Evolutionary conservation across 2,329 filamentous ascomycete genomes (phyloP), one percentile per base, ranked within the genome.

Genomic region (Tolypocladium ophioglossoides): DNA sequence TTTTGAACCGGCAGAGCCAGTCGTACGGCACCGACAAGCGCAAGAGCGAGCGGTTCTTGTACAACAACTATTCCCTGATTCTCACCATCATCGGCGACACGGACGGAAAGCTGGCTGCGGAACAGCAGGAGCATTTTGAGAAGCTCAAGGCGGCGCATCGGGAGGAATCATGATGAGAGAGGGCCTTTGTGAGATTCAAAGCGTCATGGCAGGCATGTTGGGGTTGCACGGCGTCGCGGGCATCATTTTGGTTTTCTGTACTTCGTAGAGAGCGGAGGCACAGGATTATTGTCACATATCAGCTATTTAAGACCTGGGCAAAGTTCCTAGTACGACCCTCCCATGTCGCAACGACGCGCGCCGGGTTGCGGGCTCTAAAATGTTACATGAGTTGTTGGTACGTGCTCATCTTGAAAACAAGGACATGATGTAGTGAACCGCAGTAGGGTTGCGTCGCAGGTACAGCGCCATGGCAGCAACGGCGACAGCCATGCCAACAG

Each of bases 21-120:
- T 76, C 77, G 0, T 89, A 91, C 58, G 84, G 82, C 22, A 72
- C 78, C 1, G 92, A 96, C 64, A 78, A 82, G 58, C 82, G 89
- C 66, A 95, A 95, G 72, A 79, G 86, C 60, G 87, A 92, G 61
- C 78, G 94, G 47, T 97, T 97, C 66, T 70, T 99, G 63, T 94
- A 88, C 66, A 99, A 97, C 68, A 99, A 99, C 69, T 97, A 95
- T 70, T 95, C 89, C 53, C 76, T 99, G 59, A 82, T 99, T n/a
- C 77, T 90, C 63, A 96, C 94, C 12, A 96, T 99, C 58, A 87
- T 99, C 59, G 83, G 87, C 64, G 87, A 92, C 63, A 79, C 83
- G 5, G 77, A 79, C 12, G 89, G 89, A 4, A 89, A 88, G 68
- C 68, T 92, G 64, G 82, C 87, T 1, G 73, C 75, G 27, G 91